Conservation (phyloP, 768 basidiomycete genomes). For the Collybia sordida region DNA sequence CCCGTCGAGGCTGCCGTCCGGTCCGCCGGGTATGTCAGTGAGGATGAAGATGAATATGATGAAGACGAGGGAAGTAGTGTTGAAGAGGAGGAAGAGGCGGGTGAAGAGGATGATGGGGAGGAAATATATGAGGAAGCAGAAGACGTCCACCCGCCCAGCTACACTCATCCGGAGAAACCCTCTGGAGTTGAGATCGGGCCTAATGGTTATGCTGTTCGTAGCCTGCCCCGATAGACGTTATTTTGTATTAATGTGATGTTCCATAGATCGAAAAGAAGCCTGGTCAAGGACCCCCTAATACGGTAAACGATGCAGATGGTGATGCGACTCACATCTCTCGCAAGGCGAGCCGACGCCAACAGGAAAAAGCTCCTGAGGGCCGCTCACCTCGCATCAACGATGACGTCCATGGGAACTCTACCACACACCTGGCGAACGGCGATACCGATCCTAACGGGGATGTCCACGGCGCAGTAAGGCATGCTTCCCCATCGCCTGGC, state of each 20-base stretch:
- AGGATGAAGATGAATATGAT: constrained; percentile 61
- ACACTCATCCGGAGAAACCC: constrained; percentile 47
- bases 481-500: constrained; percentile 15
- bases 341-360: constrained; percentile 56
- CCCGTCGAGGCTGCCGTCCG: constrained; percentile 92
- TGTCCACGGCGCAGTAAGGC: neutral
- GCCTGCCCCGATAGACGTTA: neutral
- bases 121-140: constrained; percentile 31
- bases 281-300: constrained; percentile 5
- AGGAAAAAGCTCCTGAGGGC: constrained; percentile 75
- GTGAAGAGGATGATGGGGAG: constrained; percentile 44
- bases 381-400: constrained; percentile 32
- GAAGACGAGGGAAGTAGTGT: constrained; percentile 63
- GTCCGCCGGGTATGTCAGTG: constrained; percentile 83
- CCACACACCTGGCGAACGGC: neutral
- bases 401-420: neutral
- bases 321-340: constrained; percentile 33
- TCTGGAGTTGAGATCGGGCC: constrained; percentile 39
- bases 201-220: constrained; percentile 66
- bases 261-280: constrained; percentile 37
- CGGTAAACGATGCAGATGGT: constrained; percentile 13
- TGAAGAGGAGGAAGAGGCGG: constrained; percentile 53
- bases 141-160: constrained; percentile 61
- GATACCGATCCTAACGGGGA: no score
- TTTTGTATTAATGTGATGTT: neutral